These are phyloP conservation scores for Reutealis trisperma DNA, from an alignment of 345 rosid species.

Conservation along the genomic window DNA sequence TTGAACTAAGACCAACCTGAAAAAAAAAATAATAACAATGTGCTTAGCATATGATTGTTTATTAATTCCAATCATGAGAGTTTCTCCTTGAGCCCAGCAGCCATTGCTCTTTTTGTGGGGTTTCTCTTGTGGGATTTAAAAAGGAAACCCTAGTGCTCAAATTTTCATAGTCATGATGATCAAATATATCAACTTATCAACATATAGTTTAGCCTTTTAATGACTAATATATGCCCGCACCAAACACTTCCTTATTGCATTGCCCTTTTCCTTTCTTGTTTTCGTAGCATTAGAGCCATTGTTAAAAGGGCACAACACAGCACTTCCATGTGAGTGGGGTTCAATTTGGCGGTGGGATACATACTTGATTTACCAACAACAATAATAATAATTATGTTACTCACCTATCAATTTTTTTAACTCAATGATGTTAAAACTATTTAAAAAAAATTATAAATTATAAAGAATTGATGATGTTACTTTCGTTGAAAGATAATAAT, in stretches of 20 bases:
- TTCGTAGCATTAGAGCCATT: background rate
- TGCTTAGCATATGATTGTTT: background rate
- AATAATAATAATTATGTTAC: too few species aligned
- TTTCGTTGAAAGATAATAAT: too few species aligned
- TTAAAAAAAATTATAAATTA: too few species aligned
- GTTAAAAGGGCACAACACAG: background rate
- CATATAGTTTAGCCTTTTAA: background rate
- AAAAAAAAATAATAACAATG: background rate
- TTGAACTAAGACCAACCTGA: too few species aligned
- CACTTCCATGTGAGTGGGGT: slow-evolving; percentile 18
- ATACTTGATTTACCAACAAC: too few species aligned
- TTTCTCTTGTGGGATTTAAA: background rate
- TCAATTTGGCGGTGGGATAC: background rate
- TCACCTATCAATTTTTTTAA: too few species aligned
- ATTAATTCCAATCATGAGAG: slow-evolving; percentile 7
- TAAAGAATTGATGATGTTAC: too few species aligned
- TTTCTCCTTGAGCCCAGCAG: slow-evolving; percentile 17
- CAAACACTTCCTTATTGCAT: background rate
- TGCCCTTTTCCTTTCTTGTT: background rate
- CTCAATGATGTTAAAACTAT: too few species aligned
- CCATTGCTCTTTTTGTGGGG: slow-evolving; percentile 8
- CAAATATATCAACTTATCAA: too few species aligned
- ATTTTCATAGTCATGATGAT: background rate
- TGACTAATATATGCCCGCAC: background rate
- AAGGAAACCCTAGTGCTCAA: background rate